Base-by-base conservation (phyloP, 768 basidiomycete species). In the Neoboletus magnificus region DNA sequence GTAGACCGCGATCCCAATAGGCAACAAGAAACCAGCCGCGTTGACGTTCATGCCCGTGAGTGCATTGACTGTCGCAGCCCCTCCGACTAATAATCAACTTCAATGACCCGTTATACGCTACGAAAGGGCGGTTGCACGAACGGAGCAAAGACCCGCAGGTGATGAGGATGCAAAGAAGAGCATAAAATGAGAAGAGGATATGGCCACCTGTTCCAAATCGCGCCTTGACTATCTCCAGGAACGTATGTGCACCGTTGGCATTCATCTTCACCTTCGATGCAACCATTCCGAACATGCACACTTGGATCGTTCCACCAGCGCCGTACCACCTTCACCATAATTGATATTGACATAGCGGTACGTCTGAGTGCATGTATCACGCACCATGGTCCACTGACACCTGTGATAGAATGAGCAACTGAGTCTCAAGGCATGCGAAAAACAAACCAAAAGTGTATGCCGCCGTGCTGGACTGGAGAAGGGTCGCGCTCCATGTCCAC, bases 181-280 rank as follows among this genome's bases (percentile, higher is more conserved):
- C 80, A 58, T 81, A 83, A 57, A 82, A 79, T 1, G 76, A 76
- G 60, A 82, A 83, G 20, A 82, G 64, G 11, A 81, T 57, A 52
- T 82, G 82, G 0, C 74, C 71, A 0, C 67, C 68, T 2, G 74
- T 78, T 5, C 81, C 81, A 50, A 79, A 82, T 12, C 80, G 74
- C 0, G 69, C 71, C 54, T 77, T 75, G 33, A 80, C 79, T 33
- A 84, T 82, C 73, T 85, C 82, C 25, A 82, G 69, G 60, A 82
- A 84, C 0, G 82, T 85, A 58, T 80, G 80, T 0, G 81, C 81
- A 16, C 78, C 77, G 32, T 82, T 82, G 0, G 82, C 83, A 48
- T 83, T 83, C 73, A 76, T 77, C 65, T 84, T 85, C 12, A 84
- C 77, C 61, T 82, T 79, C 1, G 80, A 77, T 30, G 81, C 81